Conservation (phyloP, 73 alveolate genomes). For the Uronychia setigera region DNA sequence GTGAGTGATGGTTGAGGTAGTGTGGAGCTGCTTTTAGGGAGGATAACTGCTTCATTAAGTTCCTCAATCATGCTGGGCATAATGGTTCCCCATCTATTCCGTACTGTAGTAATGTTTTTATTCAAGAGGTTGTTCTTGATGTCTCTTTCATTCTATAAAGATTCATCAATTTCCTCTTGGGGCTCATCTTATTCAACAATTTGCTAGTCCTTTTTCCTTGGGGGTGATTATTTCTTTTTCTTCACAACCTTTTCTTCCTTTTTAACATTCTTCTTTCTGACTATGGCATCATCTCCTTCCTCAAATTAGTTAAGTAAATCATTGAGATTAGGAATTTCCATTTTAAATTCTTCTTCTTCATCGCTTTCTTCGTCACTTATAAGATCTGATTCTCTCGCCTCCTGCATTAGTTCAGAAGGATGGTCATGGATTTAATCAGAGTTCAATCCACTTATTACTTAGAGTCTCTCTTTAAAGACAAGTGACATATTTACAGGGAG, state of each 20-base stretch:
- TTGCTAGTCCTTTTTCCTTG: not conserved
- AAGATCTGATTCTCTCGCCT: slow-evolving; percentile 7
- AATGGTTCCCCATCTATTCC: not conserved
- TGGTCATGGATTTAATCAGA: slow-evolving; percentile 18
- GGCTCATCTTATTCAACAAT: not conserved
- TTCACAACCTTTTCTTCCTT: not conserved
- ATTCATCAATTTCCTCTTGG: not conserved
- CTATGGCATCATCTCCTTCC: slow-evolving; percentile 23
- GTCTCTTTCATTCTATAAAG: not conserved
- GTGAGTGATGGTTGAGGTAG: slow-evolving; percentile 4
- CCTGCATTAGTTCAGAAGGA: not conserved
- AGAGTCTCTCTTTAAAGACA: not conserved
- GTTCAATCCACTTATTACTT: slow-evolving; percentile 3
- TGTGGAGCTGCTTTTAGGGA: too few species aligned
- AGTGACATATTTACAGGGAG: not conserved
- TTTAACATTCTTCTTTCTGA: not conserved
- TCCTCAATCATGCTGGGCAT: not conserved
- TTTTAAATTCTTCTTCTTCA: slow-evolving; percentile 23
- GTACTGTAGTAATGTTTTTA: not conserved
- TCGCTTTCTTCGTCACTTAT: slow-evolving; percentile 38
- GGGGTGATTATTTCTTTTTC: not conserved
- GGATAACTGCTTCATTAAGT: not conserved
- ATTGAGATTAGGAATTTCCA: slow-evolving; percentile 15
- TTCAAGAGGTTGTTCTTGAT: not conserved
- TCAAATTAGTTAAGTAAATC: slow-evolving; percentile 15